Conservation (phyloP, 2,329 filamentous ascomycete species). For the Penicillium janthinellum region DNA sequence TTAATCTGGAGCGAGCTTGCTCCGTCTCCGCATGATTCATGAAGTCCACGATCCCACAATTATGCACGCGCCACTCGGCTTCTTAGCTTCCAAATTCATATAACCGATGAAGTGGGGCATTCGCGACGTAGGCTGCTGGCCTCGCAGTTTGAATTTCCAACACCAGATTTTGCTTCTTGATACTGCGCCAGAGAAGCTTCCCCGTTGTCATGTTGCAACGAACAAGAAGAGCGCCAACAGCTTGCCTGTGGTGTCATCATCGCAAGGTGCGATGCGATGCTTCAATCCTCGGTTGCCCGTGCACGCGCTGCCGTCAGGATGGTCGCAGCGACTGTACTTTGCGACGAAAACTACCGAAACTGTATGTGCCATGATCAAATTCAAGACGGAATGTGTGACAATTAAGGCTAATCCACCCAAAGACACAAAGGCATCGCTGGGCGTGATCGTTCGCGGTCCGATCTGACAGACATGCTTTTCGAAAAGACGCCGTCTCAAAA, state of each 20-base stretch:
- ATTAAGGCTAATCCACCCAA: neutral
- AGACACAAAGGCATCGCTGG: neutral
- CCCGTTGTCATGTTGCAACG: constrained; percentile 20
- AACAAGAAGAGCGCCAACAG: constrained; percentile 35
- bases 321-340: constrained; percentile 42
- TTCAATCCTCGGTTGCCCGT: constrained; percentile 43
- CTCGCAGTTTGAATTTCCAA: too few species aligned
- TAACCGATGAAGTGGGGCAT: neutral
- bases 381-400: neutral
- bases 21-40: neutral
- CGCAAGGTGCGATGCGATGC: constrained; percentile 38
- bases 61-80: neutral
- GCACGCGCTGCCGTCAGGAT: constrained; percentile 57
- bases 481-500: neutral
- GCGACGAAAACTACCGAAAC: constrained; percentile 38
- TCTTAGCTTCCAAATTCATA: neutral
- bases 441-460: neutral
- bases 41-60: neutral
- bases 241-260: constrained; percentile 38
- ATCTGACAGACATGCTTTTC: neutral
- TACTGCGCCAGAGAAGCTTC: neutral
- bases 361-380: constrained; percentile 6
- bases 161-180: neutral
- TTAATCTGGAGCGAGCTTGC: neutral
- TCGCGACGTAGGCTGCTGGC: neutral